Percentiles rank a stretch among this genome's conserved stretches.
These are phyloP conservation scores for Tephrocybe sp. DNA, from an alignment of 768 basidiomycete species.

Conservation along the genomic window DNA sequence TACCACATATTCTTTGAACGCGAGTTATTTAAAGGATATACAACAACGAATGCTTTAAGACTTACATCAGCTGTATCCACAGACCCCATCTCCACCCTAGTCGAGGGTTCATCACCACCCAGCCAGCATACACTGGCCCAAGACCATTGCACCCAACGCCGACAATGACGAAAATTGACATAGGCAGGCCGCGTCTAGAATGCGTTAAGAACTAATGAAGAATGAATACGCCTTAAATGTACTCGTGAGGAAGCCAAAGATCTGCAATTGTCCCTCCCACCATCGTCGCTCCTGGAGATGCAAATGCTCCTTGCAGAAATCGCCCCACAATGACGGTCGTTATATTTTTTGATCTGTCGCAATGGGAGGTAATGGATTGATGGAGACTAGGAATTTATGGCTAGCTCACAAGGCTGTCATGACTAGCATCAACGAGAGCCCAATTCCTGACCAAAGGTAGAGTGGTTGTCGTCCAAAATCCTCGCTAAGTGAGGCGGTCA, in stretches of 20 bases:
- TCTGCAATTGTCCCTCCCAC: conserved; percentile 74
- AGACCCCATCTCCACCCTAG: conserved; percentile 83
- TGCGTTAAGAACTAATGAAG: not conserved
- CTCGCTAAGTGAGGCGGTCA: conserved; percentile 70
- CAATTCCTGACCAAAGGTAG: conserved; percentile 49
- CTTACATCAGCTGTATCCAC: conserved; percentile 71
- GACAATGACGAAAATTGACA: conserved; percentile 67
- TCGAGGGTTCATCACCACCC: conserved; percentile 57
- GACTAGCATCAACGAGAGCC: conserved; percentile 52
- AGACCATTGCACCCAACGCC: conserved; percentile 63
- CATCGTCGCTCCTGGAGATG: conserved; percentile 69
- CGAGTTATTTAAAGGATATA: too few relatives aligned
- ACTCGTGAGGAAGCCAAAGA: conserved; percentile 66
- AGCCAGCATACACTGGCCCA: conserved; percentile 63
- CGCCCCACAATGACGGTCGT: not conserved
- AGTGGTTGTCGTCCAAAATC: conserved; percentile 68
- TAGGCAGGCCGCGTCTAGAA: conserved; percentile 72
- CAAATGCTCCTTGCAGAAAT: conserved; percentile 57
- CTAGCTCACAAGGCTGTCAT: conserved; percentile 41
- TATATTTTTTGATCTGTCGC: not conserved
- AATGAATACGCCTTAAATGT: conserved; percentile 14
- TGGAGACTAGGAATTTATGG: too few relatives aligned
- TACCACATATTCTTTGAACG: conserved; percentile 44
- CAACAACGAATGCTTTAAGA: not conserved
- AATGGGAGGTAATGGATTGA: too few relatives aligned